A percentile compares a stretch with the other conserved stretches of the same genome.
Conservation (phyloP, 2,329 filamentous ascomycete species). For the Malbranchea zuffiana region DNA sequence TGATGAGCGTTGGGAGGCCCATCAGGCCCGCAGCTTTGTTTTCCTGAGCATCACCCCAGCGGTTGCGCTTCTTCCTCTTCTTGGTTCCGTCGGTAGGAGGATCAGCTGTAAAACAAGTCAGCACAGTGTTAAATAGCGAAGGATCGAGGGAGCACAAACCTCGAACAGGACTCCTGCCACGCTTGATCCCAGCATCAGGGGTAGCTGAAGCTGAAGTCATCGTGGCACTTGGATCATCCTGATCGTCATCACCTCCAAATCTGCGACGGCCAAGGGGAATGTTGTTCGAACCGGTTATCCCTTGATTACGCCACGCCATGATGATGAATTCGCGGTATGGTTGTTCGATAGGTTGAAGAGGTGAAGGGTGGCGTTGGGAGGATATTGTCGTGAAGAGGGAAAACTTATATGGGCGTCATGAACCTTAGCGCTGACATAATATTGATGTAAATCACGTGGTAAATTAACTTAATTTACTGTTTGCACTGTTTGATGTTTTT, state of each 20-base stretch:
- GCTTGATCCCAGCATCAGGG: slow-evolving; percentile 53
- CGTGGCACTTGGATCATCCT: slow-evolving; percentile 35
- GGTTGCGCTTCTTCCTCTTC: slow-evolving; percentile 94
- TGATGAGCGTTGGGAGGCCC: slow-evolving; percentile 91
- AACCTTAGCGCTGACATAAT: too few species aligned
- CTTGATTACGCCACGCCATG: slow-evolving; percentile 59
- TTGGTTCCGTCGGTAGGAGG: slow-evolving; percentile 63
- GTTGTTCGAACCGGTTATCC: slow-evolving; percentile 96
- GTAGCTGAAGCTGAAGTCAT: slow-evolving; percentile 38
- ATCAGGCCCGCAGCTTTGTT: slow-evolving; percentile 98
- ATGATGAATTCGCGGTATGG: slow-evolving; percentile 7
- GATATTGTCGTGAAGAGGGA: too few species aligned
- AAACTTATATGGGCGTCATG: too few species aligned
- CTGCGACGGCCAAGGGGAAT: slow-evolving; percentile 84
- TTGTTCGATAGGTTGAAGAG: neutral
- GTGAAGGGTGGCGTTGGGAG: neutral
- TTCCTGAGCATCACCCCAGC: slow-evolving; percentile 93
- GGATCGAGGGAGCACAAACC: slow-evolving; percentile 41
- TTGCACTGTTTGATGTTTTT: slow-evolving; percentile 8
- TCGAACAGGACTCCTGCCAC: slow-evolving; percentile 82
- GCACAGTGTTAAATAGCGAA: slow-evolving; percentile 11
- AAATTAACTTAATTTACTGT: too few species aligned
- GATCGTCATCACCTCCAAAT: slow-evolving; percentile 50
- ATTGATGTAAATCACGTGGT: too few species aligned
- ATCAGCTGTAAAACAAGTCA: slow-evolving; percentile 24